Percentiles rank a stretch among this genome's conserved stretches.
Conservation (phyloP, 441 rosid genomes). For the Corymbia citriodora region DNA sequence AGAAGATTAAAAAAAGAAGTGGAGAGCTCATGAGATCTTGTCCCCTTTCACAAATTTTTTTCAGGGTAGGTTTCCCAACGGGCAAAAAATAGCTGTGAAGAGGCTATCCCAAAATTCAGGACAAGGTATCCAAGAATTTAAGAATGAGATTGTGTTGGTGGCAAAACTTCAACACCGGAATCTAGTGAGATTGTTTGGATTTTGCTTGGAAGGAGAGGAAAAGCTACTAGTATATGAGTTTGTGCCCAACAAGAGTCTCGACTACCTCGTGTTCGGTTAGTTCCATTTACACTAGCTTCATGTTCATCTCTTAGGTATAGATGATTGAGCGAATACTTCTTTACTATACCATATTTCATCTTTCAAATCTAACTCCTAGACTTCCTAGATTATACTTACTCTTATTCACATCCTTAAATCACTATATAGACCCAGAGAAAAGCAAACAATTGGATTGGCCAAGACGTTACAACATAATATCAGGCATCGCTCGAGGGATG, state of each 20-base stretch:
- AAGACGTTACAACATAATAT: not conserved
- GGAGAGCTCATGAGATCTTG: too few species aligned
- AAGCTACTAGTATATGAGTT: not conserved
- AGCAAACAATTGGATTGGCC: not conserved
- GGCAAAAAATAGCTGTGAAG: too few species aligned
- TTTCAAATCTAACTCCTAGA: not conserved
- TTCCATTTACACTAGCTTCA: not conserved
- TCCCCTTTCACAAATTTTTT: too few species aligned
- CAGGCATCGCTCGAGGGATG: not conserved
- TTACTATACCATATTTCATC: not conserved
- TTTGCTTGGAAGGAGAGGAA: not conserved
- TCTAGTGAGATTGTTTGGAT: not conserved
- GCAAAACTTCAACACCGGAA: not conserved
- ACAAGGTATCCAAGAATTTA: not conserved
- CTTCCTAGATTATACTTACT: not conserved
- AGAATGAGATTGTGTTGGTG: not conserved
- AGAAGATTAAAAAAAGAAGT: not conserved
- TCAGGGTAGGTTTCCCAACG: too few species aligned
- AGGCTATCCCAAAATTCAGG: too few species aligned
- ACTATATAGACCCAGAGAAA: rapidly evolving
- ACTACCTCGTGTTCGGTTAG: not conserved
- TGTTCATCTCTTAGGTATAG: not conserved
- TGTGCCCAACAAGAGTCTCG: not conserved
- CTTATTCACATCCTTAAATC: not conserved
- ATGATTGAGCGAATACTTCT: not conserved